Base-by-base conservation (phyloP, 192 early-diverging fungal species). In the Mortierella hygrophila region DNA sequence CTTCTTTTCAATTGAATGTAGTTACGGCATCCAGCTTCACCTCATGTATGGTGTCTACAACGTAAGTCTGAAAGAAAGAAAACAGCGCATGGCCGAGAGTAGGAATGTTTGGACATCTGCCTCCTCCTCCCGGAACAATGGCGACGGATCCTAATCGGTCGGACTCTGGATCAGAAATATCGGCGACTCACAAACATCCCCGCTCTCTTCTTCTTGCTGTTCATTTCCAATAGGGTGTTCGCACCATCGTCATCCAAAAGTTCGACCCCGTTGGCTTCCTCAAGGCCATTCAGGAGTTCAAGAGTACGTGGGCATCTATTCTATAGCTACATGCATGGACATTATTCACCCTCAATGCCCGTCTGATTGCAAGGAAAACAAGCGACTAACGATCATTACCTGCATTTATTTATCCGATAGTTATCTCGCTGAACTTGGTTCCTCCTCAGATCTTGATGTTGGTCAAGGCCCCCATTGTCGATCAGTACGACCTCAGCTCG, bases 371-470 rank as follows among this genome's bases (percentile, higher is more conserved):
- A 38, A 23, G 70, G 10, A 42, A 15, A 44, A 8, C 40, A 18
- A 3, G 7, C n/a, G 9, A 4, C 54, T 42, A 75, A 75, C 54
- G 41, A 8, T 10, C 21, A 29, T 37, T 40, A 7, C 6, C 0
- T 68, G 9, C 20, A 63, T 26, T 23, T 78, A 23, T 38, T 57
- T 70, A 68, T 35, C 21, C 20, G 13, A n/a, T 76, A 82, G 80
- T 91, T 52, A 72, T 68, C 26, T 76, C 76, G 11, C 70, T 82
- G 57, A 81, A 86, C 70, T 49, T 91, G 18, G 95, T 94, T 3
- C 95, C 96, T 37, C 95, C 95, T 47, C 93, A 96, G 78, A 79
- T 92, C n/a, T 35, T 96, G 13, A 82, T 89, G 52, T 83, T 97
- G 42, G 90, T 92, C 41, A 95, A 95, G 75, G 82, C 90, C n/a